These are phyloP conservation scores for Cordyceps cicadae DNA, from an alignment of 2,329 filamentous ascomycete genomes.

Conservation along the genomic window DNA sequence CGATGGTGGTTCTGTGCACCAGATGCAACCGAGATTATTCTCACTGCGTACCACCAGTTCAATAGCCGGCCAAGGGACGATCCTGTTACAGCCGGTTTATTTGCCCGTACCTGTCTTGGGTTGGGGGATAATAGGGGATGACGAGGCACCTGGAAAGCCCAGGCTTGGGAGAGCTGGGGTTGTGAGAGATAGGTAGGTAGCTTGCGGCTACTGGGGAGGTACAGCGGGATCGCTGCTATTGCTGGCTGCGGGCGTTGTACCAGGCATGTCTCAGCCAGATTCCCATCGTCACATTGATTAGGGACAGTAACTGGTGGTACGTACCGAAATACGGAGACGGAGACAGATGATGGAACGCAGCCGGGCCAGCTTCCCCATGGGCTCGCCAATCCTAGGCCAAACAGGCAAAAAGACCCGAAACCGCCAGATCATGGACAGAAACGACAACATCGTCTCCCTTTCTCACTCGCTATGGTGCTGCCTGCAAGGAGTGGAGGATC, in stretches of 20 bases:
- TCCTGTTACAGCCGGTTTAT: not conserved
- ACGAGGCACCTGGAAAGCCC: no score
- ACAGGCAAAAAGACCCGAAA: conserved; percentile 11
- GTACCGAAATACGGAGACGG: not conserved
- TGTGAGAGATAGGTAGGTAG: not conserved
- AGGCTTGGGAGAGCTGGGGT: not conserved
- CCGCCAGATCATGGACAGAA: not conserved
- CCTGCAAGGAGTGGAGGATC: not conserved
- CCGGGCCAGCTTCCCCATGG: conserved; percentile 8
- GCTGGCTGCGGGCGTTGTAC: not conserved
- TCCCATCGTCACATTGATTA: not conserved
- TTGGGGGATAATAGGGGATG: no score
- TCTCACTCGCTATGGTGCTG: not conserved
- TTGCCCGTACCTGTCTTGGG: no score
- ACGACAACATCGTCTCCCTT: not conserved
- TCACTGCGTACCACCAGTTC: not conserved
- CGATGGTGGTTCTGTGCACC: not conserved
- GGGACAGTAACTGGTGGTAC: not conserved
- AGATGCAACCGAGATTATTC: not conserved
- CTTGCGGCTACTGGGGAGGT: not conserved
- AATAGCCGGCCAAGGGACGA: not conserved
- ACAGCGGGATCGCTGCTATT: not conserved
- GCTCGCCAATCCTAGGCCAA: conserved; percentile 9
- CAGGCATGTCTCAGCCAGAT: not conserved
- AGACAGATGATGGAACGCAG: conserved; percentile 3